Conservation (phyloP, 164 flowering plant species). For the Protea cynaroides region DNA sequence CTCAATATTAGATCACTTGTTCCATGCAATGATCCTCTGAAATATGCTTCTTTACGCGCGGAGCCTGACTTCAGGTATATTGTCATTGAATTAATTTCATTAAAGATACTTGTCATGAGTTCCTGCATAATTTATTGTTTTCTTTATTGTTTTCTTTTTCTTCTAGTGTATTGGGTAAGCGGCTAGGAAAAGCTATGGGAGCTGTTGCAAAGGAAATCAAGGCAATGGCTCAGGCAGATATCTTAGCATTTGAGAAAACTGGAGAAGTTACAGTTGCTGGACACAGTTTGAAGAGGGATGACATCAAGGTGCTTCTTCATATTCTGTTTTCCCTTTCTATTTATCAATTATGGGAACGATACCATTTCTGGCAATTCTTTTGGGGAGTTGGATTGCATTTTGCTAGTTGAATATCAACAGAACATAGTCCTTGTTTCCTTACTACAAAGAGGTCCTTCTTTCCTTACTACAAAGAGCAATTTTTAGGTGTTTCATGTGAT, state of each 20-base stretch:
- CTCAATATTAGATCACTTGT: conserved; percentile 68
- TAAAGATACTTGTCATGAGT: conserved; percentile 1
- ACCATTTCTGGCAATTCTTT: too few relatives aligned
- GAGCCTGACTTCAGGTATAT: conserved; percentile 92
- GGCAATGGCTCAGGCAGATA: conserved; percentile 80
- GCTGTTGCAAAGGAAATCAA: conserved; percentile 76
- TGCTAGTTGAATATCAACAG: too few relatives aligned
- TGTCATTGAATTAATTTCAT: conserved; percentile 5
- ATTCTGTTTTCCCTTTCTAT: background rate
- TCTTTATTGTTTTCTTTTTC: conserved; percentile 2
- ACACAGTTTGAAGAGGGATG: conserved; percentile 57
- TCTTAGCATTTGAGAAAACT: conserved; percentile 64
- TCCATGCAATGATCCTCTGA: conserved; percentile 75
- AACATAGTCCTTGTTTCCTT: too few relatives aligned
- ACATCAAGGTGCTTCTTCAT: conserved; percentile 56
- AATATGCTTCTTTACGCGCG: conserved; percentile 85
- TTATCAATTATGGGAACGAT: too few relatives aligned
- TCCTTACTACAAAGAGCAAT: too few relatives aligned
- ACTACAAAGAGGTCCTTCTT: too few relatives aligned
- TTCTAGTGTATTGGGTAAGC: conserved; percentile 70
- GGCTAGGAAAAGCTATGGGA: conserved; percentile 91
- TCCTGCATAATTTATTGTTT: background rate
- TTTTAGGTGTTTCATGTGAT: too few relatives aligned
- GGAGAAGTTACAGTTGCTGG: conserved; percentile 66
- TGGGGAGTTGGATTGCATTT: too few relatives aligned